Percentiles rank a stretch among this genome's conserved stretches.
Evolutionary conservation across 257 asterid genomes (phyloP).

Genomic region (Przewalskia tangutica): DNA sequence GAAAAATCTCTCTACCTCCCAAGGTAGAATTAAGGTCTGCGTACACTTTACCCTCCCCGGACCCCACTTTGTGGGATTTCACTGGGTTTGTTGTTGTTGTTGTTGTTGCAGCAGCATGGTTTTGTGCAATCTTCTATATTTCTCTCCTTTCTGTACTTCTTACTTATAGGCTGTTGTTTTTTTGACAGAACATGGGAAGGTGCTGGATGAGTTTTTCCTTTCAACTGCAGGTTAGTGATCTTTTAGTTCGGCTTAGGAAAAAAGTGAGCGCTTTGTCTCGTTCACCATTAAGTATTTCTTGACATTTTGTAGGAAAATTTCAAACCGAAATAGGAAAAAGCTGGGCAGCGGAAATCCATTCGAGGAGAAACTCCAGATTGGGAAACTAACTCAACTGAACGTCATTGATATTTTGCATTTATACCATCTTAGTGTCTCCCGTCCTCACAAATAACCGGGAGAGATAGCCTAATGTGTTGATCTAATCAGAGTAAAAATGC

Average conservation of each 20-base stretch:
- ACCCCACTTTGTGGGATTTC: no score
- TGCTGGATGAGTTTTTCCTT: slow-evolving; percentile 79
- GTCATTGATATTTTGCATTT: not conserved
- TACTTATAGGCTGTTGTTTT: no score
- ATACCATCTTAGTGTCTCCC: not conserved
- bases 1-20: no score
- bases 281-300: not conserved
- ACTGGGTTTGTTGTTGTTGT: no score
- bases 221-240: slow-evolving; percentile 80
- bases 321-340: slow-evolving; percentile 86
- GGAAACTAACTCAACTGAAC: slow-evolving; percentile 21
- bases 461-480: not conserved
- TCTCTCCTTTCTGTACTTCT: not conserved
- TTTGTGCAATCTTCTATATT: not conserved
- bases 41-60: no score
- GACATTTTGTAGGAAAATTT: slow-evolving; percentile 53
- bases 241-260: not conserved
- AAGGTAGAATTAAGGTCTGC: no score
- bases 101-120: no score
- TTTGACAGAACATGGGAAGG: slow-evolving; percentile 77
- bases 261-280: not conserved
- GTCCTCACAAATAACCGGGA: not conserved
- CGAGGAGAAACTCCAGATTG: slow-evolving; percentile 58
- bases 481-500: not conserved
- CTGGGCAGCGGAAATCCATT: slow-evolving; percentile 88